A percentile compares a stretch with the other conserved stretches of the same genome.
phyloP scores from a whole-genome alignment of 2,329 filamentous ascomycete genomes.

The Corynespora cassiicola region DNA sequence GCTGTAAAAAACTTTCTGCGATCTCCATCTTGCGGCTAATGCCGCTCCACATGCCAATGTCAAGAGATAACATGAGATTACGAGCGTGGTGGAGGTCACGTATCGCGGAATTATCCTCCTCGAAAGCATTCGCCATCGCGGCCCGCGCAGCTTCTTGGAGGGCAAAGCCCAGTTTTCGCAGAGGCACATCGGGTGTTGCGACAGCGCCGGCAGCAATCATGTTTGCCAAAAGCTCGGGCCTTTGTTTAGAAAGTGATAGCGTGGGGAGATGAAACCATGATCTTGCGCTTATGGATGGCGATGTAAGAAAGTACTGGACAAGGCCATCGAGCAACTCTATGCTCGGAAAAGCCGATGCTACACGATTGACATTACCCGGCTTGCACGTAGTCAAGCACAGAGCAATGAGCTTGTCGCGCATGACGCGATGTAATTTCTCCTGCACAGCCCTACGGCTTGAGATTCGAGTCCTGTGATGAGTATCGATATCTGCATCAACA shows the following conservation, averaged over 20 bases:
- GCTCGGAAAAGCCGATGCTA: constrained; percentile 68
- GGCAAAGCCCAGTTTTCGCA: constrained; percentile 66
- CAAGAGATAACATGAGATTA: constrained; percentile 57
- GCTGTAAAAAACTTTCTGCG: constrained; percentile 63
- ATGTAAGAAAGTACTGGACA: constrained; percentile 66
- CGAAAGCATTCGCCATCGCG: constrained; percentile 49
- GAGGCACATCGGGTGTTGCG: constrained; percentile 60
- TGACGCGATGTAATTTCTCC: constrained; percentile 49
- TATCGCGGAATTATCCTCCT: constrained; percentile 58
- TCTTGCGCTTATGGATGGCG: constrained; percentile 63
- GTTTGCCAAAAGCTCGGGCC: constrained; percentile 66
- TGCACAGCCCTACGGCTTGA: constrained; percentile 46
- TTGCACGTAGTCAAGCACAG: constrained; percentile 68
- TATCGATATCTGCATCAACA: constrained; percentile 39
- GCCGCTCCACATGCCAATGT: constrained; percentile 65
- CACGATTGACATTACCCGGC: constrained; percentile 55
- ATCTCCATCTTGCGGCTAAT: constrained; percentile 66
- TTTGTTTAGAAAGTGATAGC: constrained; percentile 61
- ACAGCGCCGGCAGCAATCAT: constrained; percentile 68
- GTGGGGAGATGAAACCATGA: constrained; percentile 69
- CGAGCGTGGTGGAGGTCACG: constrained; percentile 60
- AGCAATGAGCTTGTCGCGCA: constrained; percentile 66
- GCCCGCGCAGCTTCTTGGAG: constrained; percentile 57
- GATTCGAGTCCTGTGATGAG: constrained; percentile 37
- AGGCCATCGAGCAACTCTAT: constrained; percentile 66